phyloP scores from a whole-genome alignment of 306 rosid species.

The Sindora glabra region DNA sequence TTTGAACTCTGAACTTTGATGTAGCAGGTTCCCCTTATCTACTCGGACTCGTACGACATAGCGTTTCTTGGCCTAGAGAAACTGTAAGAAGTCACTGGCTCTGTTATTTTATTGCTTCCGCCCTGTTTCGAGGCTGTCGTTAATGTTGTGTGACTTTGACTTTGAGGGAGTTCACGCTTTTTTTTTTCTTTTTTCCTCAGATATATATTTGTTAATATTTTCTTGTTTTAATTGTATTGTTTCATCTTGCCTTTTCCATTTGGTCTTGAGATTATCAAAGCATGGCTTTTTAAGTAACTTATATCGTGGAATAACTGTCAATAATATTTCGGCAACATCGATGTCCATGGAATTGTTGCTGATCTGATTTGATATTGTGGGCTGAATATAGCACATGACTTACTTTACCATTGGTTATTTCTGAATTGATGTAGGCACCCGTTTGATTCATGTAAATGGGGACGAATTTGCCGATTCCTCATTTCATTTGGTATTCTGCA shows the following conservation, averaged over 20 bases:
- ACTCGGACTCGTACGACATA: slow-evolving; percentile 66
- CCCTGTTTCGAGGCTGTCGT: too few species aligned
- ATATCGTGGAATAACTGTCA: neutral
- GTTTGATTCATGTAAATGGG: slow-evolving; percentile 91
- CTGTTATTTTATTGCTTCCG: too few species aligned
- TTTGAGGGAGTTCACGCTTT: too few species aligned
- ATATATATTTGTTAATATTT: too few species aligned
- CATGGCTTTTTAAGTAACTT: neutral
- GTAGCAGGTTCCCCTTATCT: slow-evolving; percentile 83
- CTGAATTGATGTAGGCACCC: slow-evolving; percentile 61
- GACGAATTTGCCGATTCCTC: slow-evolving; percentile 61
- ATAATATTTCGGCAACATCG: neutral
- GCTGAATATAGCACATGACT: too few species aligned
- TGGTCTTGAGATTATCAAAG: neutral
- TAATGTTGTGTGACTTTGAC: too few species aligned
- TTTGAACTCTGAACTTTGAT: neutral
- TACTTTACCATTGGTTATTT: neutral
- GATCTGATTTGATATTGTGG: neutral
- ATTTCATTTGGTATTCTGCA: slow-evolving; percentile 42
- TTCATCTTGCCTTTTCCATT: too few species aligned
- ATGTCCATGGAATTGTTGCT: neutral
- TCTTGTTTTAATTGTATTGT: too few species aligned
- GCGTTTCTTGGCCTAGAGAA: slow-evolving; percentile 81
- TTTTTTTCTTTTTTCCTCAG: too few species aligned
- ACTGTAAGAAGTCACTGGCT: slow-evolving; percentile 42